Evolutionary conservation across 192 early-diverging fungal species (phyloP).

Genomic region (Chytriomyces sp.): DNA sequence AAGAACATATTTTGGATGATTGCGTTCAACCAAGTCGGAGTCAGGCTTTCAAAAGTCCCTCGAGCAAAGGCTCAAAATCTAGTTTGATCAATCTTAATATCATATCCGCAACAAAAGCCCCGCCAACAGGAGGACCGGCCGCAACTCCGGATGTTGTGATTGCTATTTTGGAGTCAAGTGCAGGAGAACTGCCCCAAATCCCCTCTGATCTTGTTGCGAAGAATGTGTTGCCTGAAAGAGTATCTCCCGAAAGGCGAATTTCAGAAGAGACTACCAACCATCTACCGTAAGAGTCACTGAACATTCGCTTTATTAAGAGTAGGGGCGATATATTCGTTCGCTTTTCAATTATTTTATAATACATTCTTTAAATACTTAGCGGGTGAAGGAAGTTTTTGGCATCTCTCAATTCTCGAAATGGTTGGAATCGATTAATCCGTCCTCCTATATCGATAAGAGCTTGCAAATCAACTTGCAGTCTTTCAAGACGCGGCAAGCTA

Average conservation of each 20-base stretch:
- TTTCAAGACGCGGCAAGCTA: conserved; percentile 42
- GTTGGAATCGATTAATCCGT: conserved; percentile 23
- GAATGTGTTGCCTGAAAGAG: too few species aligned
- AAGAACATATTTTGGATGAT: conserved; percentile 11
- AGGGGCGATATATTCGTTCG: too few species aligned
- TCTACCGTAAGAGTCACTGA: too few species aligned
- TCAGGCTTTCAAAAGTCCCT: conserved; percentile 7
- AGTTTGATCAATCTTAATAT: conserved; percentile 3
- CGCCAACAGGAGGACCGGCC: background rate
- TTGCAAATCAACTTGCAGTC: conserved; percentile 38
- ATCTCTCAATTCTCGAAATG: too few species aligned
- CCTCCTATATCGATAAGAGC: conserved; percentile 46
- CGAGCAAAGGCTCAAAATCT: conserved; percentile 5
- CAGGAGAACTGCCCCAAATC: background rate
- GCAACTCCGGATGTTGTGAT: background rate
- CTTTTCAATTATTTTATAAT: too few species aligned
- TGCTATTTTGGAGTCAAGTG: background rate
- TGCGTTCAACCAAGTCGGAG: conserved; percentile 6
- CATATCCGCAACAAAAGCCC: too few species aligned
- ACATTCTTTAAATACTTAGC: too few species aligned
- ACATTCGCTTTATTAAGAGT: too few species aligned
- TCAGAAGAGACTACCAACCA: too few species aligned
- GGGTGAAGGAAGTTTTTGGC: too few species aligned
- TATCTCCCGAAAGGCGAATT: too few species aligned
- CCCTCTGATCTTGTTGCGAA: too few species aligned